Percentiles rank a stretch among this genome's conserved stretches.
These are phyloP conservation scores for Aspergillus jensenii DNA, from an alignment of 2,329 filamentous ascomycete species.

Conservation along the genomic window DNA sequence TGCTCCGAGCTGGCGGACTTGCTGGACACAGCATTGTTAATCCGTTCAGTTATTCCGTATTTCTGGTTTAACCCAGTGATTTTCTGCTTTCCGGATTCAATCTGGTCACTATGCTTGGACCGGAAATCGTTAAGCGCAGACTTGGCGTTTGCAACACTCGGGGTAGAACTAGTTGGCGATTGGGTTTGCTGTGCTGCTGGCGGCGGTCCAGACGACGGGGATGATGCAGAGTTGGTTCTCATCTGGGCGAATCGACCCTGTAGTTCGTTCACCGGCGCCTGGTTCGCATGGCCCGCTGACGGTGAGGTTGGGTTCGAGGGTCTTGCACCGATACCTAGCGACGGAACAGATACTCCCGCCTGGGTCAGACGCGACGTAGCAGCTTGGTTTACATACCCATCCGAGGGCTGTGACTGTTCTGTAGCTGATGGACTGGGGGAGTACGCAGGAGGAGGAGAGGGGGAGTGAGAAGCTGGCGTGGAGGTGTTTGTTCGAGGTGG, in stretches of 20 bases:
- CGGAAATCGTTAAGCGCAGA: constrained; percentile 67
- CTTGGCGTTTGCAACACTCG: constrained; percentile 60
- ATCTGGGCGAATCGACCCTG: constrained; percentile 66
- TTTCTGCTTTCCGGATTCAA: constrained; percentile 59
- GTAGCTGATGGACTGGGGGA: constrained; percentile 38
- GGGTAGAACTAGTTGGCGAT: constrained; percentile 60
- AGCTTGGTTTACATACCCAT: constrained; percentile 53
- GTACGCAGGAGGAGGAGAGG: constrained; percentile 48
- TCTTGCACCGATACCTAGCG: constrained; percentile 65
- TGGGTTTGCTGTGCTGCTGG: constrained; percentile 46
- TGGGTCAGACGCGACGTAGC: constrained; percentile 67
- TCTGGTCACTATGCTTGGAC: constrained; percentile 69
- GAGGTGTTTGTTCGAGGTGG: constrained; percentile 66
- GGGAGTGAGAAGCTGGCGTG: constrained; percentile 44
- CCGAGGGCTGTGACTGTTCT: constrained; percentile 28
- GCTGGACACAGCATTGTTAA: constrained; percentile 48
- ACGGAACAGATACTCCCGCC: constrained; percentile 76
- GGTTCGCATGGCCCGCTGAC: constrained; percentile 21
- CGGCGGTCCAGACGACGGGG: constrained; percentile 24
- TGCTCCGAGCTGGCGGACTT: constrained; percentile 31
- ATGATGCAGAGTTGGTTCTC: constrained; percentile 39
- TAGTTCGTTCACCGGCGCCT: constrained; percentile 61
- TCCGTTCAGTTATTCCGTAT: constrained; percentile 46
- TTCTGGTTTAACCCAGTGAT: constrained; percentile 47
- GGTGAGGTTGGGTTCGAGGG: constrained; percentile 22